Percentiles rank a stretch among this genome's conserved stretches.
phyloP scores from a whole-genome alignment of 2,329 filamentous ascomycete species.

The Pestalotiopsis sp. region DNA sequence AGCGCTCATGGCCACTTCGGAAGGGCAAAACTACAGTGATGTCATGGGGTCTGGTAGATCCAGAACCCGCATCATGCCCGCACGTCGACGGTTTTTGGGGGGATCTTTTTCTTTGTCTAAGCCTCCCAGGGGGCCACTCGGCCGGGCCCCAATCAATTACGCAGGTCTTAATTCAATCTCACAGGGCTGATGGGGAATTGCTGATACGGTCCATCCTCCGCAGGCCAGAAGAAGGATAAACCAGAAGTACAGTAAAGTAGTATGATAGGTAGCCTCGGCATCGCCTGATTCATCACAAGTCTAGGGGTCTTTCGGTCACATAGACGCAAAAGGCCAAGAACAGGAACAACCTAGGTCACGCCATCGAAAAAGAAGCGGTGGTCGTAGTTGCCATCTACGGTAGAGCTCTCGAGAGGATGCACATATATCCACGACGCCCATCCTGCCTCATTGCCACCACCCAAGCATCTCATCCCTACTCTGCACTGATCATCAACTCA shows the following conservation, averaged over 20 bases:
- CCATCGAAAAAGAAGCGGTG: not conserved
- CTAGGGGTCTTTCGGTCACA: not conserved
- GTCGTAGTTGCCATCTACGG: too few species aligned
- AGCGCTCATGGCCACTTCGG: too few species aligned
- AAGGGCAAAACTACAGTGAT: not conserved
- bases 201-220: not conserved
- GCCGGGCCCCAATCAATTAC: not conserved
- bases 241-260: not conserved
- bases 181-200: not conserved
- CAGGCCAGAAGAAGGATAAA: not conserved
- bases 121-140: not conserved
- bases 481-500: not conserved
- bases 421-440: constrained; percentile 6
- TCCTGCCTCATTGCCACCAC: not conserved
- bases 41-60: not conserved
- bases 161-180: not conserved
- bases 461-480: not conserved
- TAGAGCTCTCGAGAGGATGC: not conserved
- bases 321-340: not conserved
- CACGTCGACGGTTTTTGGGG: not conserved
- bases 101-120: not conserved
- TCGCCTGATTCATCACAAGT: not conserved
- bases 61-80: not conserved
- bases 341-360: not conserved
- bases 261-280: not conserved